A percentile compares a stretch with the other conserved stretches of the same genome.
Conservation (phyloP, 2,329 filamentous ascomycete species). For the Neonectria sp. region DNA sequence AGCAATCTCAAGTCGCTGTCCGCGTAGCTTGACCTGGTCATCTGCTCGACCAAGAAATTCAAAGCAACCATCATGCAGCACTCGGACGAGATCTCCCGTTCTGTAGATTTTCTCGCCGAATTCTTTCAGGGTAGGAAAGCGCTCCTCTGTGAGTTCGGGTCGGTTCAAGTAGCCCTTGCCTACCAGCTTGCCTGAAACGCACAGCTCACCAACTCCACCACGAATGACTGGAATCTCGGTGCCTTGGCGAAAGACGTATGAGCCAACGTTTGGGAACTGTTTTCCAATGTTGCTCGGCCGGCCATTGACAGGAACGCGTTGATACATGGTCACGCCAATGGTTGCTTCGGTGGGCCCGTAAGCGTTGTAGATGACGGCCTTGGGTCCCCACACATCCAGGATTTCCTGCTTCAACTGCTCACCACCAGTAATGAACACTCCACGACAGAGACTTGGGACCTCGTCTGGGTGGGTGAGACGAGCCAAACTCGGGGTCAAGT, state of each 20-base stretch:
- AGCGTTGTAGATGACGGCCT: constrained; percentile 89
- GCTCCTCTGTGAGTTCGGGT: constrained; percentile 80
- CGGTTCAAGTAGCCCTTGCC: constrained; percentile 91
- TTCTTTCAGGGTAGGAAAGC: constrained; percentile 76
- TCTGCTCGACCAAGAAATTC: constrained; percentile 91
- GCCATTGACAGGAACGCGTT: constrained; percentile 82
- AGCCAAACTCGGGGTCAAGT: constrained; percentile 90
- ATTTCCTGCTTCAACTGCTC: constrained; percentile 93
- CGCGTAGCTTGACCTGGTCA: constrained; percentile 92
- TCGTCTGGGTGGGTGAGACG: constrained; percentile 84
- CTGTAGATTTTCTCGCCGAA: constrained; percentile 80
- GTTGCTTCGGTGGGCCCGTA: constrained; percentile 95
- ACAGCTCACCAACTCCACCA: constrained; percentile 89
- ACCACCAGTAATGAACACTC: constrained; percentile 94
- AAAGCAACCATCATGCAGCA: constrained; percentile 85
- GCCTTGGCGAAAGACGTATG: constrained; percentile 80
- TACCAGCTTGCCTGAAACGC: constrained; percentile 88
- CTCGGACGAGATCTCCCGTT: constrained; percentile 89
- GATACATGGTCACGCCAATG: constrained; percentile 92
- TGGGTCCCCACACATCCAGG: constrained; percentile 85
- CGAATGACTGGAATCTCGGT: constrained; percentile 80
- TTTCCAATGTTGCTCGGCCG: constrained; percentile 90
- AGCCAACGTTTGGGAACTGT: constrained; percentile 90
- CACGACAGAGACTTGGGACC: constrained; percentile 82
- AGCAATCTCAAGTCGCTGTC: constrained; percentile 89